A percentile compares a stretch with the other conserved stretches of the same genome.
phyloP scores from a whole-genome alignment of 148 eudicot genomes.

The Dysphania ambrosioides region DNA sequence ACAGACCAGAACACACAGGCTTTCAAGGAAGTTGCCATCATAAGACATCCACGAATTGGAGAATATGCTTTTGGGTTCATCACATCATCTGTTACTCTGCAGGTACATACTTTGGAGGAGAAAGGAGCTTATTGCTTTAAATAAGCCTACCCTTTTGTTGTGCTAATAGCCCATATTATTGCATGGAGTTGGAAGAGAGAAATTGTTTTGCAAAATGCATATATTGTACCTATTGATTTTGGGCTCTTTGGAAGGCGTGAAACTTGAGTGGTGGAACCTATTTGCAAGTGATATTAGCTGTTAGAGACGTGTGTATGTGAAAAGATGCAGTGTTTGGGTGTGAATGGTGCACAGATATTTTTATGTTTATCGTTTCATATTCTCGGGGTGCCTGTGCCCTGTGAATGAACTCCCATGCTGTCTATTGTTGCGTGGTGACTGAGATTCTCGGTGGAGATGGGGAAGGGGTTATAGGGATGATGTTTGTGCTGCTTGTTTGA shows the following conservation, averaged over 20 bases:
- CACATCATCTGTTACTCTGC: slow-evolving; percentile 71
- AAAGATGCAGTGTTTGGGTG: background rate
- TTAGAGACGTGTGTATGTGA: background rate
- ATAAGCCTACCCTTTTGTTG: background rate
- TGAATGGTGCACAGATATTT: background rate
- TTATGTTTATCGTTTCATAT: background rate
- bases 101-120: slow-evolving; percentile 34
- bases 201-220: background rate
- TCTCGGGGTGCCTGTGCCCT: background rate
- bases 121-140: background rate
- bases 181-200: background rate
- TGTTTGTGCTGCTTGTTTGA: background rate
- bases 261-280: slow-evolving; percentile 1
- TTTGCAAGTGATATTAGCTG: background rate
- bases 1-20: slow-evolving; percentile 83
- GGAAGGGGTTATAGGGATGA: background rate
- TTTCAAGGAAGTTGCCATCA: slow-evolving; percentile 83
- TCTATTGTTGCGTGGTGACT: background rate
- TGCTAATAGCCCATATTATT: background rate
- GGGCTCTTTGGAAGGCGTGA: background rate
- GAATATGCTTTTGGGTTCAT: slow-evolving; percentile 93
- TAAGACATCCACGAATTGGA: slow-evolving; percentile 77
- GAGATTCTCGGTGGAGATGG: background rate
- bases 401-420: background rate
- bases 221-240: background rate